Evolutionary conservation across 495 filamentous ascomycete genomes (phyloP), one percentile per base, ranked within the genome.

Genomic region (Eremomyces bilateralis): DNA sequence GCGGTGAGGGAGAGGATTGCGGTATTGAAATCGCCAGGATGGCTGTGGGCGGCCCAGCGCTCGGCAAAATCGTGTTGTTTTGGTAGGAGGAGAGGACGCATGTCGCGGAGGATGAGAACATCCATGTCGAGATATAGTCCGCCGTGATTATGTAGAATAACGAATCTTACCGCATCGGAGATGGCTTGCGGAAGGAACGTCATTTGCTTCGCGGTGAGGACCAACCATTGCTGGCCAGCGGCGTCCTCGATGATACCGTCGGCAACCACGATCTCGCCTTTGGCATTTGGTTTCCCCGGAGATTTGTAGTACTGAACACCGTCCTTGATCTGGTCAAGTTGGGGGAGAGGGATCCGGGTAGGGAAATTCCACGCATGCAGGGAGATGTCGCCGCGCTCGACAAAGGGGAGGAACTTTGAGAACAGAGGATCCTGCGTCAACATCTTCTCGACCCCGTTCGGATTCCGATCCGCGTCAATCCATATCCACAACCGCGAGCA

Each of bases 41-140:
- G 53, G 1, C 56, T 37, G 35, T 67, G 65, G 17, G 61, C 64
- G 1, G 60, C 65, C 65, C 65, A 69, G 31, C 66, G 54, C 41
- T 69, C 65, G 6, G 65, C 65, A 40, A 67, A 69, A 4, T 60
- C 48, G 33, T 63, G 62, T 20, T 61, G 45, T 17, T 48, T 42
- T n/a, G 55, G 52, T 13, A 69, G 47, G 8, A 67, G 47, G 4
- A 69, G 41, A 4, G 65, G 64, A 2, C 65, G 60, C 53, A 69
- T 58, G 42, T 69, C 65, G 15, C 65, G 52, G 1, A 69, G 51
- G 46, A 69, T 57, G 6, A 69, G 53, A 20, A 69, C 59, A 37
- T 69, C 65, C 62, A 69, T 67, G 47, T 69, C 65, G 36, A 63
- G 61, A 35, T 69, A 69, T 12, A 58, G 53, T 3, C 65, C 65